Evolutionary conservation across 75 land plant genomes (phyloP).

Genomic region (Picea sitchensis): DNA sequence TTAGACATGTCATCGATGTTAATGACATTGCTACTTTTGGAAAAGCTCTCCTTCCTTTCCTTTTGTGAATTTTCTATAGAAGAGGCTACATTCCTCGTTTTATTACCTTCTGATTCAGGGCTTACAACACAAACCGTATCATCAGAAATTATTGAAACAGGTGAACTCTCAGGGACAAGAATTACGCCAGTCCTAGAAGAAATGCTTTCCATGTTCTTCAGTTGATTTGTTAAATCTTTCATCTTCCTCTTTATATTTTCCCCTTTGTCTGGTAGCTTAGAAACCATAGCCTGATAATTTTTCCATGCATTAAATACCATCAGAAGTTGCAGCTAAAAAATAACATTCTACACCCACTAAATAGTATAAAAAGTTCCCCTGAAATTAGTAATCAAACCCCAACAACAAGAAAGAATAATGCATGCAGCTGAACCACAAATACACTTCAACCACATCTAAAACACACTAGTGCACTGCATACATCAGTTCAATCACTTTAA

Average conservation of each 20-base stretch:
- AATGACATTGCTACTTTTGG: conserved; percentile 17
- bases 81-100: conserved; percentile 2
- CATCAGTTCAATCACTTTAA: too few relatives aligned
- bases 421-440: neutral
- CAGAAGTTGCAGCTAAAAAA: neutral
- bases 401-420: neutral
- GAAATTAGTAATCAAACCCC: neutral
- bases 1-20: conserved; percentile 32
- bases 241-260: conserved; percentile 51
- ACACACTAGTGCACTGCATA: too few relatives aligned
- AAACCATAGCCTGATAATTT: conserved; percentile 40
- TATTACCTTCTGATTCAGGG: neutral
- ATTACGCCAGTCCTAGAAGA: neutral
- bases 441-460: neutral
- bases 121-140: neutral
- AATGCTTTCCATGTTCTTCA: conserved; percentile 18
- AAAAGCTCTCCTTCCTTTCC: neutral
- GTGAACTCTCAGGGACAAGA: neutral
- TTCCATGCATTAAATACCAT: neutral
- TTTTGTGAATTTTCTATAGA: neutral
- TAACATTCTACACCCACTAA: neutral
- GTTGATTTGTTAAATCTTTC: conserved; percentile 38
- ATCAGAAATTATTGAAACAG: neutral
- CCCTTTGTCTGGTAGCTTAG: conserved; percentile 70
- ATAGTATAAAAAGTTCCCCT: neutral